These are phyloP conservation scores for Ascochyta lentis DNA, from an alignment of 2,329 filamentous ascomycete species.

Conservation along the genomic window DNA sequence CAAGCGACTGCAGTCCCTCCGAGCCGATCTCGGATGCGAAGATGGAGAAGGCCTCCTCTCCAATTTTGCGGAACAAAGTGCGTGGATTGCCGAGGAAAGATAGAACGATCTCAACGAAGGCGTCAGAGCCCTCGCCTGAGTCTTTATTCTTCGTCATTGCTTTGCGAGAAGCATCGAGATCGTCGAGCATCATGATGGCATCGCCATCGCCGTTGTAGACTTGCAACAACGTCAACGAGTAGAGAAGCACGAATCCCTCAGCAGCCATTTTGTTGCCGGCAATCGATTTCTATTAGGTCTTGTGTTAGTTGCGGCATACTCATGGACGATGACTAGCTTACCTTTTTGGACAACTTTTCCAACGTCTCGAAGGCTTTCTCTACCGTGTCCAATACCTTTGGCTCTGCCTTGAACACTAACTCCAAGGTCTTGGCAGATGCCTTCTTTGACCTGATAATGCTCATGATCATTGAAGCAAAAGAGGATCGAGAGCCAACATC, in stretches of 20 bases:
- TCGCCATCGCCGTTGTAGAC: constrained; percentile 90
- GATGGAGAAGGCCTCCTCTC: constrained; percentile 84
- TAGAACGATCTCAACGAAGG: constrained; percentile 84
- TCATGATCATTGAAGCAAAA: constrained; percentile 38
- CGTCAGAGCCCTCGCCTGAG: constrained; percentile 35
- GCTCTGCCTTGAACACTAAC: constrained; percentile 58
- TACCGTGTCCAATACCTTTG: constrained; percentile 49
- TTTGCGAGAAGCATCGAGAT: constrained; percentile 79
- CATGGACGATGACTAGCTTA: background rate
- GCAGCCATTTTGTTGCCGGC: constrained; percentile 47
- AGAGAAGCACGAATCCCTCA: constrained; percentile 78
- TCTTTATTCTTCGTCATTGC: constrained; percentile 57
- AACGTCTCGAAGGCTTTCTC: constrained; percentile 43
- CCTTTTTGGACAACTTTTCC: constrained; percentile 38
- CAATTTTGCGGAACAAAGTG: constrained; percentile 81
- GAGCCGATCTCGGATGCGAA: constrained; percentile 78
- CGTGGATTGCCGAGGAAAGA: constrained; percentile 88
- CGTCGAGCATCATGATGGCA: constrained; percentile 79
- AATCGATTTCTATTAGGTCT: constrained; percentile 27
- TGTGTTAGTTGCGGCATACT: constrained; percentile 12
- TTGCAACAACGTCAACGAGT: constrained; percentile 84
- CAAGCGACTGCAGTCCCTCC: constrained; percentile 71
- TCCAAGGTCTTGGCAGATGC: constrained; percentile 45
- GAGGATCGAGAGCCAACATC: constrained; percentile 29
- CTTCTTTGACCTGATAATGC: constrained; percentile 37